Base-by-base conservation (phyloP, 176 grass and related monocot species). In the Paspalum notatum region DNA sequence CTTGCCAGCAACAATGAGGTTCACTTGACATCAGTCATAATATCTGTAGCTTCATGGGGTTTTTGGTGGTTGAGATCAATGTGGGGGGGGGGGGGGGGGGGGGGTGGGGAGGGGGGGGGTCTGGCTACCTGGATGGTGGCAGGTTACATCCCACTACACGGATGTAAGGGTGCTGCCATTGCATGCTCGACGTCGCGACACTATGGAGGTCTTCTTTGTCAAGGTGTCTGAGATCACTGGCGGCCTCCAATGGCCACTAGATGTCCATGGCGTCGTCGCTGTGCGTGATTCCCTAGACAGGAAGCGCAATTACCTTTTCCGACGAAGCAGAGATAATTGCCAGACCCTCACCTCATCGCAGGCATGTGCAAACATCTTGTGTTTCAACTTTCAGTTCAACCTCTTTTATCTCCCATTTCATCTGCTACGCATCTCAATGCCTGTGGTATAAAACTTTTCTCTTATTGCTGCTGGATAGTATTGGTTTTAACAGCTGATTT, bases 241-340 rank as follows among this genome's bases (percentile, higher is more conserved):
- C 22, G 42, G 21, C 74, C 57, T 77, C 74, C 57, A 62, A 57
- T 77, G 74, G 74, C 57, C 74, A 5, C 74, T 62, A 15, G 22
- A 61, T 17, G 74, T 77, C 22, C 26, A 77, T 5, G 74, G 74
- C 43, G 1, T 62, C 11, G 22, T 77, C 7, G 57, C 74, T 5
- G 24, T 77, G 14, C 74, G 57, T 8, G 74, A 62, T 44, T 77
- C 74, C 2, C 1, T 62, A 9, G 74, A 77, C 44, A 15, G 17
- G 5, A 62, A 48, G 74, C 41, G 57, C 21, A 76, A 46, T 41
- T 4, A 61, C 55, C 74, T 76, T 21, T 61, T 76, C 56, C 41
- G 8, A 12, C 42, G 41, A 10, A 4, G 15, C 74, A 76, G 56
- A 5, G 56, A 76, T 16, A 13, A 76, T 17, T 76, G 74, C 74